These are phyloP conservation scores for Diospyros kaki DNA, from an alignment of 148 eudicot genomes.

Conservation along the genomic window DNA sequence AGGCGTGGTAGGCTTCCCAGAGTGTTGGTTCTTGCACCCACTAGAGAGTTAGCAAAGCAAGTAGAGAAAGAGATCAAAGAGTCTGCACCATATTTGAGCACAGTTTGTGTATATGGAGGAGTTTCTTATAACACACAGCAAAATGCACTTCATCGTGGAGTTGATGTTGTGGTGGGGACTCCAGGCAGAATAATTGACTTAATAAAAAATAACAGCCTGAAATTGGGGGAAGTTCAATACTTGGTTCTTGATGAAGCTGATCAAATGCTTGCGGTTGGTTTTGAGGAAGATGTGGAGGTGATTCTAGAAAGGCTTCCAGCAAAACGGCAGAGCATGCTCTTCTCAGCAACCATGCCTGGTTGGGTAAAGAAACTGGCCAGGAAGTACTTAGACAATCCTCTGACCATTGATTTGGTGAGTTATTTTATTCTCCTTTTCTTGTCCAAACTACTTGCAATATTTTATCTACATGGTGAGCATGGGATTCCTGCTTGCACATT, in stretches of 20 bases:
- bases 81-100: constrained; percentile 88
- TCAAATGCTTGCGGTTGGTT: constrained; percentile 99
- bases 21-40: constrained; percentile 87
- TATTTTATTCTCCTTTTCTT: too few species aligned
- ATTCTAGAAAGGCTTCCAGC: constrained; percentile 75
- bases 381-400: constrained; percentile 67
- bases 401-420: constrained; percentile 90
- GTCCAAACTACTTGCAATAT: too few species aligned
- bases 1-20: constrained; percentile 93
- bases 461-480: too few species aligned
- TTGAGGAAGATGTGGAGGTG: constrained; percentile 92
- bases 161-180: constrained; percentile 96
- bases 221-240: constrained; percentile 75
- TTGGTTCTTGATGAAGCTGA: constrained; percentile 98
- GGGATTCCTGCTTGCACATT: too few species aligned
- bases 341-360: constrained; percentile 94
- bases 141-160: constrained; percentile 80
- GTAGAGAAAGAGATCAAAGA: constrained; percentile 96
- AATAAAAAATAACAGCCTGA: constrained; percentile 60
- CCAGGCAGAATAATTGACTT: constrained; percentile 96
- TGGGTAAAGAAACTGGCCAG: constrained; percentile 94
- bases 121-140: constrained; percentile 76
- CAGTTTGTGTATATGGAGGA: constrained; percentile 96
- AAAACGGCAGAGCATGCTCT: constrained; percentile 96
- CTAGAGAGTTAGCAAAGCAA: constrained; percentile 93